phyloP scores from a whole-genome alignment of 139 green algal genomes.

The Tetradesmus lagerheimii region DNA sequence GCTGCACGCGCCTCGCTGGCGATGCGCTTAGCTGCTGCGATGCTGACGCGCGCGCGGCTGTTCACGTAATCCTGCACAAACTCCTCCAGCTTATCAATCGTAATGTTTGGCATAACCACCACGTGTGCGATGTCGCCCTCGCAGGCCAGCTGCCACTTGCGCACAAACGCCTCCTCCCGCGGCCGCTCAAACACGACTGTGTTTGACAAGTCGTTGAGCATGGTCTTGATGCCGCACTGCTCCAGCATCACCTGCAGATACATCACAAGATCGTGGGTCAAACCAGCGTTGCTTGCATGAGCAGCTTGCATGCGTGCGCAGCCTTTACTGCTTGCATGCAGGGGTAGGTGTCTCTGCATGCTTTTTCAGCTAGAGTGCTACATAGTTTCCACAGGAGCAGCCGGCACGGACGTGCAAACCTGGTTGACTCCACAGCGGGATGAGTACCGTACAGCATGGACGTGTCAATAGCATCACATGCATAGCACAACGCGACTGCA shows the following conservation, averaged over 20 bases:
- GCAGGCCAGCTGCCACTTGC: conserved; percentile 98
- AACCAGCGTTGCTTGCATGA: no score
- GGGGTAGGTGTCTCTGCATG: no score
- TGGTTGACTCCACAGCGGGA: no score
- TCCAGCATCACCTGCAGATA: conserved; percentile 71
- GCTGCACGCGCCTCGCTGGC: conserved; percentile 52
- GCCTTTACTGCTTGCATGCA: neutral
- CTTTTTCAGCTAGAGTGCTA: no score
- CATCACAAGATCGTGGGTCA: neutral
- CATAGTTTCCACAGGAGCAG: no score
- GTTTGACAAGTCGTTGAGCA: conserved; percentile 95
- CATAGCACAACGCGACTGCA: no score
- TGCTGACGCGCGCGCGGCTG: conserved; percentile 60
- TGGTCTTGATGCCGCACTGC: conserved; percentile 80
- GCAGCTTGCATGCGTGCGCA: neutral
- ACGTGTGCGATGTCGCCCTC: conserved; percentile 96
- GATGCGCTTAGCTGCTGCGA: conserved; percentile 57
- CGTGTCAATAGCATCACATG: no score
- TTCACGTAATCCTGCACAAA: conserved; percentile 87
- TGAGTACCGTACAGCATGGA: no score
- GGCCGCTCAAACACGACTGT: conserved; percentile 97
- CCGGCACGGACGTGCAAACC: no score
- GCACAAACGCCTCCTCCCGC: conserved; percentile 85
- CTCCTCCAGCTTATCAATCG: conserved; percentile 88
- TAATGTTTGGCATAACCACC: conserved; percentile 98